Conservation (phyloP, 768 basidiomycete genomes). For the Mycena sanguinolenta region DNA sequence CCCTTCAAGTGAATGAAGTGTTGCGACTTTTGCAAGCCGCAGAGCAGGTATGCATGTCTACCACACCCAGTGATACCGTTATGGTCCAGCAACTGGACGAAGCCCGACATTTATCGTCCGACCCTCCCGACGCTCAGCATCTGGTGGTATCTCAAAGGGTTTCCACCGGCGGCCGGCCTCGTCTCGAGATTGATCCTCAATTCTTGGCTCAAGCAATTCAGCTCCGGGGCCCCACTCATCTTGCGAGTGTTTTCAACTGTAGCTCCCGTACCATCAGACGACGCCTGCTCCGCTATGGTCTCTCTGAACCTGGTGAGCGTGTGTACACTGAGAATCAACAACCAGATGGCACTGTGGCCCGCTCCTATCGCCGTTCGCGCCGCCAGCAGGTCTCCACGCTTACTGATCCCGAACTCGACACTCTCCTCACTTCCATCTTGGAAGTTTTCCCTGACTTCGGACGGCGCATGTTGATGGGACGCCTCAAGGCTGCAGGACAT, state of each 20-base stretch:
- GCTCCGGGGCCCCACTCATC: constrained; percentile 21
- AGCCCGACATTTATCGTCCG: constrained; percentile 32
- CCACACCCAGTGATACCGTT: background rate
- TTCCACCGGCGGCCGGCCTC: constrained; percentile 37
- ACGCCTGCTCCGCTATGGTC: constrained; percentile 29
- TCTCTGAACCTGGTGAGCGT: constrained; percentile 18
- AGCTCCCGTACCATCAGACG: constrained; percentile 24
- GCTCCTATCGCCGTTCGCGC: background rate
- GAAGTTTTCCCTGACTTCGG: constrained; percentile 45
- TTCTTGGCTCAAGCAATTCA: constrained; percentile 43
- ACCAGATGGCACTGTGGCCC: constrained; percentile 6
- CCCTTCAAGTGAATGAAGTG: constrained; percentile 13
- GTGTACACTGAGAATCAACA: constrained; percentile 19
- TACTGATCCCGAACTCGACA: constrained; percentile 43
- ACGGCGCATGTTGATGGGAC: constrained; percentile 42
- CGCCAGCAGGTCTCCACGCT: constrained; percentile 32
- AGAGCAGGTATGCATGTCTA: background rate
- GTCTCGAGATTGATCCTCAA: constrained; percentile 40
- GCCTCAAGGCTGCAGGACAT: constrained; percentile 39
- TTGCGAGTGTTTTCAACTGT: constrained; percentile 1
- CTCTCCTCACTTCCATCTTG: constrained; percentile 36
- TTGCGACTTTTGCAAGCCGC: constrained; percentile 22
- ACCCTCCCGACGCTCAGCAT: constrained; percentile 31
- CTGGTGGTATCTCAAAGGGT: constrained; percentile 5
- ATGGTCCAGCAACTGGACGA: constrained; percentile 39